These are phyloP conservation scores for Lactarius hatsudake DNA, from an alignment of 768 basidiomycete species.

Conservation along the genomic window DNA sequence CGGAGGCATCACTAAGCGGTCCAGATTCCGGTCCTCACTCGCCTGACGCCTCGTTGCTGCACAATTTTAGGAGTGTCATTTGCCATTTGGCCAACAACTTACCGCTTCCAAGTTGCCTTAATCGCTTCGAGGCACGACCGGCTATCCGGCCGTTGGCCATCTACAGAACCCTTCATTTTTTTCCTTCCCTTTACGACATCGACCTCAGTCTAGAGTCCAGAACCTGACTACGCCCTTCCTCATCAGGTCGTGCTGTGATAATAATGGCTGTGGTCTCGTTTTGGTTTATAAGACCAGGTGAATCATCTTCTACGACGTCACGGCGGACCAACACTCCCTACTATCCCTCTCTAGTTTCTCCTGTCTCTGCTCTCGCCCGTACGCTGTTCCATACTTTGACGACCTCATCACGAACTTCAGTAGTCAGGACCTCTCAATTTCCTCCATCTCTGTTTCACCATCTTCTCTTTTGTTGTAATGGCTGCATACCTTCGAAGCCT, in stretches of 20 bases:
- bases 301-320: slow-evolving; percentile 5
- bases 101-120: not conserved
- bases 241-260: slow-evolving; percentile 6
- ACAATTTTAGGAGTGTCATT: slow-evolving; percentile 22
- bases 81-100: slow-evolving; percentile 15
- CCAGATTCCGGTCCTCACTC: slow-evolving; percentile 10
- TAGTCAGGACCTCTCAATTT: not conserved
- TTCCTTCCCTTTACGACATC: slow-evolving; percentile 21
- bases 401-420: slow-evolving; percentile 16
- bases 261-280: slow-evolving; percentile 4
- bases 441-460: slow-evolving; percentile 1
- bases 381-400: slow-evolving; percentile 13
- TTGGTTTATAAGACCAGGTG: slow-evolving; percentile 20
- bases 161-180: slow-evolving; percentile 15
- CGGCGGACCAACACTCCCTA: slow-evolving; percentile 2
- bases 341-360: not conserved
- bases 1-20: slow-evolving; percentile 25
- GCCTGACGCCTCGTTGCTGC: slow-evolving; percentile 19
- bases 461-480: slow-evolving; percentile 34
- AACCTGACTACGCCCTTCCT: slow-evolving; percentile 15
- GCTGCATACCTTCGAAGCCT: slow-evolving; percentile 50
- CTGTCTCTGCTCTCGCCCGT: slow-evolving; percentile 1
- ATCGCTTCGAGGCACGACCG: slow-evolving; percentile 20
- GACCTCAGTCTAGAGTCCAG: slow-evolving; percentile 15
- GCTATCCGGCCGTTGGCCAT: slow-evolving; percentile 14